phyloP scores from a whole-genome alignment of 2,329 filamentous ascomycete genomes.

The Trichoderma citrinoviride region DNA sequence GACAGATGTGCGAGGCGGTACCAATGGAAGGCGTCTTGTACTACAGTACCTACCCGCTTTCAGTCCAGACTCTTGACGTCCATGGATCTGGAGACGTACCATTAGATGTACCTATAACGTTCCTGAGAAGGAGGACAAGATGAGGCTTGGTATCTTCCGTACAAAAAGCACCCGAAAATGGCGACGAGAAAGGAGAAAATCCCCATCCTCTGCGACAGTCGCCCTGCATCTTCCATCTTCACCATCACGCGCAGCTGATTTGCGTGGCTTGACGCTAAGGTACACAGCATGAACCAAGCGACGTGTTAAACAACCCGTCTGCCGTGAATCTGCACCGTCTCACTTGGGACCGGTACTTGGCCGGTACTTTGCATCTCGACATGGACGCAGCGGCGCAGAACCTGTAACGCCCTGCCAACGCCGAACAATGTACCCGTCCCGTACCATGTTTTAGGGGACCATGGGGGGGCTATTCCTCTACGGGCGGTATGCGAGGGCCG shows the following conservation, averaged over 20 bases:
- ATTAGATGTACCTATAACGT: too few species aligned
- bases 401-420: constrained; percentile 8
- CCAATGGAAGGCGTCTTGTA: not conserved
- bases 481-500: not conserved
- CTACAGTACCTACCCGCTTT: too few species aligned
- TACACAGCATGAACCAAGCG: not conserved
- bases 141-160: too few species aligned
- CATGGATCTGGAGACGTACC: too few species aligned
- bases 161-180: not conserved
- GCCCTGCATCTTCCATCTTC: not conserved
- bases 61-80: too few species aligned
- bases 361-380: constrained; percentile 5
- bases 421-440: not conserved
- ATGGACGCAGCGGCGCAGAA: not conserved
- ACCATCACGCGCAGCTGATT: constrained; percentile 7
- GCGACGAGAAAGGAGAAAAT: not conserved
- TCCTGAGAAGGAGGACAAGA: too few species aligned
- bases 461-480: constrained; percentile 12
- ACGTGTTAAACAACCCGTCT: constrained; percentile 5
- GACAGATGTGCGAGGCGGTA: not conserved
- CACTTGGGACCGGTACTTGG: constrained; percentile 13
- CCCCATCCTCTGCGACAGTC: not conserved
- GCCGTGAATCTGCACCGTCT: constrained; percentile 11
- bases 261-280: constrained; percentile 10
- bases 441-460: constrained; percentile 12